A percentile compares a stretch with the other conserved stretches of the same genome.
These are phyloP conservation scores for Pisolithus sp. DNA, from an alignment of 768 basidiomycete genomes.

Conservation along the genomic window DNA sequence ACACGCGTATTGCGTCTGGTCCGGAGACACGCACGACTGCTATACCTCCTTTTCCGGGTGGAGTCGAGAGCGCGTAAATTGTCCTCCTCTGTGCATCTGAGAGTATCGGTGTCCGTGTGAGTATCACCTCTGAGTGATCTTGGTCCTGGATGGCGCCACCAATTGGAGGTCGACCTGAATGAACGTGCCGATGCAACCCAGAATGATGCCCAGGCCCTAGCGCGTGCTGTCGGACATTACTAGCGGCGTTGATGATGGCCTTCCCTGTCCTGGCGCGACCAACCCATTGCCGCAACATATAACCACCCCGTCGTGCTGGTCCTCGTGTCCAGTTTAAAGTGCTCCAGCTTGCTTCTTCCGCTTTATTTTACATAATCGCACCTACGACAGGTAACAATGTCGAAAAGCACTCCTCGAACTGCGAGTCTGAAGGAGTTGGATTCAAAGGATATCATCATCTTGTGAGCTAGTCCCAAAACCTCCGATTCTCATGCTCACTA, in stretches of 20 bases:
- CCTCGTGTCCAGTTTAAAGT: no score
- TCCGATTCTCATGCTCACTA: not conserved
- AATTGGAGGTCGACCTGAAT: no score
- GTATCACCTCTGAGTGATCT: no score
- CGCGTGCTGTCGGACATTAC: no score
- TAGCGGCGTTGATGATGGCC: no score
- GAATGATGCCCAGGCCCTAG: no score
- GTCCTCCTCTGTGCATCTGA: conserved; percentile 60
- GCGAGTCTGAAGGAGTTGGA: not conserved
- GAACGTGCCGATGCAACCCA: no score
- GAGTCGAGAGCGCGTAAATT: conserved; percentile 85
- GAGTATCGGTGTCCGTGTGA: conserved; percentile 11
- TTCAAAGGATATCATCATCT: not conserved
- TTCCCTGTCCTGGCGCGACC: conserved; percentile 2
- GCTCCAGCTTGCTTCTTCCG: no score
- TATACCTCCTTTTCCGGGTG: conserved; percentile 79
- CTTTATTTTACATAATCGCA: no score
- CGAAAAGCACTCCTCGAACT: not conserved
- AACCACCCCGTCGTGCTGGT: not conserved
- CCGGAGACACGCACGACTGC: conserved; percentile 82
- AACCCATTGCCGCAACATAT: conserved; percentile 19
- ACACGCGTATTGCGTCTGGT: conserved; percentile 59
- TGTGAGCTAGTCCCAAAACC: not conserved
- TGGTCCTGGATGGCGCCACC: no score
- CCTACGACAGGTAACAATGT: not conserved